Conservation (phyloP, 352 stramenopile genomes). For the Globisporangium paddicum region DNA sequence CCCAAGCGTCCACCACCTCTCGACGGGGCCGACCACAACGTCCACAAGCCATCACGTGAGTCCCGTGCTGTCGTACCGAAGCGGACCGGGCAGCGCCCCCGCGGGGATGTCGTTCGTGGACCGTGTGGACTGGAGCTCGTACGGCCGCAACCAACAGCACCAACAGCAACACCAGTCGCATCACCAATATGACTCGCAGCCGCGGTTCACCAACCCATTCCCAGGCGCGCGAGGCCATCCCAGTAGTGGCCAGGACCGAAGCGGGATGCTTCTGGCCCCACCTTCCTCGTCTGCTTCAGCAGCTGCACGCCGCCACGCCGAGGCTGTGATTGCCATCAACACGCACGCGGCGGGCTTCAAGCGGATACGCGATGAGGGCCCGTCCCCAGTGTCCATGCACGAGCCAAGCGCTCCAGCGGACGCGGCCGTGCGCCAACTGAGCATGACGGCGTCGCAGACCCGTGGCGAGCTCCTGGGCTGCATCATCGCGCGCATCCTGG, state of each 20-base stretch:
- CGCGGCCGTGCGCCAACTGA: conserved; percentile 60
- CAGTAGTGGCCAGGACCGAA: background rate
- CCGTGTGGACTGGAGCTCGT: conserved; percentile 29
- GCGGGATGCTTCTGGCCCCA: background rate
- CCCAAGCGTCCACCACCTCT: conserved; percentile 8
- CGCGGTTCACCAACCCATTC: conserved; percentile 15
- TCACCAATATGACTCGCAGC: conserved; percentile 9
- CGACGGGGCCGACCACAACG: conserved; percentile 6
- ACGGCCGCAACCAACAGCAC: conserved; percentile 12
- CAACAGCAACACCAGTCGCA: background rate
- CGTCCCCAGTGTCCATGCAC: background rate
- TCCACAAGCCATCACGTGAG: conserved; percentile 11
- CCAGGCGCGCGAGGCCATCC: background rate
- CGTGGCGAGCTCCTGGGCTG: conserved; percentile 54
- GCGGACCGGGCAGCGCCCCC: conserved; percentile 7
- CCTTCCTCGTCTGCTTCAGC: background rate
- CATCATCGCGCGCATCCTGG: conserved; percentile 62
- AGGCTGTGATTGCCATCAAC: background rate
- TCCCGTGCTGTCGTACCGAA: conserved; percentile 15
- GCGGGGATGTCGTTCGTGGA: conserved; percentile 18
- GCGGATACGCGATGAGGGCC: conserved; percentile 5
- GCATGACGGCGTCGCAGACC: conserved; percentile 51
- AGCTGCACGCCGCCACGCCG: background rate
- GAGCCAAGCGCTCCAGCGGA: conserved; percentile 20
- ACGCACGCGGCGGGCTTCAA: conserved; percentile 6